Conservation (phyloP, 2,329 filamentous ascomycete genomes). For the Neonectria hederae region DNA sequence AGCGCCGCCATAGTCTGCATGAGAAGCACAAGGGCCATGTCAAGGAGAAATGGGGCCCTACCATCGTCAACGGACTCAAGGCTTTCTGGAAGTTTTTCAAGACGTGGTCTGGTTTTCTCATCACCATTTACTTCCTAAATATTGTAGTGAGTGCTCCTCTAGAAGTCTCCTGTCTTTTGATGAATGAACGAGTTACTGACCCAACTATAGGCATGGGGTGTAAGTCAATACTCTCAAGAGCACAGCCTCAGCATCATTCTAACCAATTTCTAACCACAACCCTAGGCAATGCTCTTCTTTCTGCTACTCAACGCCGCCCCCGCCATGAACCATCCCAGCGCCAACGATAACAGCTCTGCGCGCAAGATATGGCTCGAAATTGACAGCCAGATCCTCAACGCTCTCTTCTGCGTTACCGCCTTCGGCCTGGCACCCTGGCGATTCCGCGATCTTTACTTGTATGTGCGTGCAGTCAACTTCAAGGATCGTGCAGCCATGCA, state of each 20-base stretch:
- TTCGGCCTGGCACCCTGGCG: slow-evolving; percentile 87
- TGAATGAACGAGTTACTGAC: neutral
- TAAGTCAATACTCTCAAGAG: slow-evolving; percentile 24
- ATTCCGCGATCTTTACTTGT: slow-evolving; percentile 78
- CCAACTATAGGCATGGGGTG: slow-evolving; percentile 37
- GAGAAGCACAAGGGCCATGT: slow-evolving; percentile 33
- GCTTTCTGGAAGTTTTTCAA: slow-evolving; percentile 45
- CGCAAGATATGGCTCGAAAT: slow-evolving; percentile 84
- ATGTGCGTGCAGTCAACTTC: slow-evolving; percentile 30
- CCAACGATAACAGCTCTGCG: slow-evolving; percentile 76
- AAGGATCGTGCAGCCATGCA: slow-evolving; percentile 33
- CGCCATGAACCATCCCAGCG: slow-evolving; percentile 41
- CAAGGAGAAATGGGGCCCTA: slow-evolving; percentile 39
- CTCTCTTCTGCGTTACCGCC: slow-evolving; percentile 83
- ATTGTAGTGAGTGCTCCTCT: slow-evolving; percentile 38
- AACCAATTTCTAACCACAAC: neutral
- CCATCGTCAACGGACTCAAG: slow-evolving; percentile 37
- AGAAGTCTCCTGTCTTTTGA: fast-evolving
- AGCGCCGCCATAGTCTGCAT: slow-evolving; percentile 16
- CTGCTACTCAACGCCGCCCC: slow-evolving; percentile 39
- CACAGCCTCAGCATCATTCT: neutral
- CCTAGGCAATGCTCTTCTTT: slow-evolving; percentile 44
- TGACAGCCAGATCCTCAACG: slow-evolving; percentile 82
- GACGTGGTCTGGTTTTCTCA: slow-evolving; percentile 42
- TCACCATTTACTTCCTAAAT: slow-evolving; percentile 44